Evolutionary conservation across 1,284 basidiomycete species (phyloP).

Genomic region (Boletus mariae): DNA sequence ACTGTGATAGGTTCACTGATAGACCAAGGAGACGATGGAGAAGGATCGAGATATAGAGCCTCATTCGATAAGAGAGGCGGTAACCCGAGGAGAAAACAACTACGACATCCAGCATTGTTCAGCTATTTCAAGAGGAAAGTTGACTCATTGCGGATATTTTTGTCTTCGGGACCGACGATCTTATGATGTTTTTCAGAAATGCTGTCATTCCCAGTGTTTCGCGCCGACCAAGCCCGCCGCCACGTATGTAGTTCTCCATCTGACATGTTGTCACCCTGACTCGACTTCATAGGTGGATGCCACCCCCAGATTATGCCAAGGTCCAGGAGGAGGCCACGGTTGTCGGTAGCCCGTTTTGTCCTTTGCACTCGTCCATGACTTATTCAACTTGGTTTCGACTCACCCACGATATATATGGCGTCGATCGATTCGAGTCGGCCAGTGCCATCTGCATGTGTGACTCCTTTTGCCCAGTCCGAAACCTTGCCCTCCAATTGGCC

Average conservation of each 20-base stretch:
- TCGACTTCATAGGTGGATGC: slow-evolving; percentile 43
- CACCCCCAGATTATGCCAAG: slow-evolving; percentile 68
- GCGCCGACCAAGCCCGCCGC: slow-evolving; percentile 46
- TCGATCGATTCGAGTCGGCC: too few relatives aligned
- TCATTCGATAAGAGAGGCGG: slow-evolving; percentile 39
- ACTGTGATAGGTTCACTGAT: slow-evolving; percentile 45
- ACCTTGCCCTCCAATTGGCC: too few relatives aligned
- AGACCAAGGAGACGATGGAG: slow-evolving; percentile 48
- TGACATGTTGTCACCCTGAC: slow-evolving; percentile 13
- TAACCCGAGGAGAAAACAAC: slow-evolving; percentile 48
- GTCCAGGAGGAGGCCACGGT: slow-evolving; percentile 38
- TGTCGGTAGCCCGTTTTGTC: slow-evolving; percentile 24
- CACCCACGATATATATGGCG: too few relatives aligned
- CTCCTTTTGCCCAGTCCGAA: too few relatives aligned
- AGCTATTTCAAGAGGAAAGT: slow-evolving; percentile 12
- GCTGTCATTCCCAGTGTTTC: slow-evolving; percentile 68
- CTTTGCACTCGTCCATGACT: slow-evolving; percentile 20
- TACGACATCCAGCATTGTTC: slow-evolving; percentile 43
- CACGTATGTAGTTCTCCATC: slow-evolving; percentile 25
- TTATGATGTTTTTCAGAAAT: slow-evolving; percentile 75
- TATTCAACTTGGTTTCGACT: slow-evolving; percentile 7
- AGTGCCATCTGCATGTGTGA: too few relatives aligned
- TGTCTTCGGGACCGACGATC: slow-evolving; percentile 75
- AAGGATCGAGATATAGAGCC: slow-evolving; percentile 45
- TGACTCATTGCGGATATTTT: slow-evolving; percentile 14